Conservation (phyloP, 176 grass and related monocot genomes). For the Ensete glaucum region DNA sequence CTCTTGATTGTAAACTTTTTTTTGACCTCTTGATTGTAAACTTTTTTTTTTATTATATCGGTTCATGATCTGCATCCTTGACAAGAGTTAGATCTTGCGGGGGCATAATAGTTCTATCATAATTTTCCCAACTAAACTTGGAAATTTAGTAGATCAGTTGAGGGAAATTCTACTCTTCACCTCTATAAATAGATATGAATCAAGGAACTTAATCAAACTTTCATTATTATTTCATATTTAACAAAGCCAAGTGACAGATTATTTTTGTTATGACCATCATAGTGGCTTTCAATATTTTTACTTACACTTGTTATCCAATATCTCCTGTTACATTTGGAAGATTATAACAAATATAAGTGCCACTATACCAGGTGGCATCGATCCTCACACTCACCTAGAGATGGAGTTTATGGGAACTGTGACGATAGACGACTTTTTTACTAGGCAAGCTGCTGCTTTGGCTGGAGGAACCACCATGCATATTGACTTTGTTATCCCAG, state of each 20-base stretch:
- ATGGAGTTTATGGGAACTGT: slow-evolving; percentile 96
- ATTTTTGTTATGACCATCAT: background rate
- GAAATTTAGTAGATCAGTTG: too few species aligned
- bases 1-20: too few species aligned
- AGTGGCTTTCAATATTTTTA: background rate
- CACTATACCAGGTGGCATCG: slow-evolving; percentile 66
- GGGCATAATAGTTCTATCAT: too few species aligned
- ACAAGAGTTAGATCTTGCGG: too few species aligned
- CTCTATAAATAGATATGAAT: too few species aligned
- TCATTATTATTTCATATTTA: too few species aligned
- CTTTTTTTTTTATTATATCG: too few species aligned
- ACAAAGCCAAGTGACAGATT: slow-evolving; percentile 55
- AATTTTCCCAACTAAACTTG: too few species aligned
- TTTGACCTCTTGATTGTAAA: too few species aligned
- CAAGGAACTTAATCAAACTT: too few species aligned
- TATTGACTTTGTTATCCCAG: slow-evolving; percentile 89
- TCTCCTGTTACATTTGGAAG: background rate
- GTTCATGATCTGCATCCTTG: too few species aligned
- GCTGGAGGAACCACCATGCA: slow-evolving; percentile 96
- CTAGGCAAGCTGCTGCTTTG: slow-evolving; percentile 73
- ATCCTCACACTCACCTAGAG: slow-evolving; percentile 86
- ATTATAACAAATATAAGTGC: slow-evolving; percentile 15
- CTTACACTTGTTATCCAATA: background rate
- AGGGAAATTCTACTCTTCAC: too few species aligned
- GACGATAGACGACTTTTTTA: slow-evolving; percentile 84